phyloP scores from a whole-genome alignment of 108 stramenopile genomes.

The Skeletonema marinoi region DNA sequence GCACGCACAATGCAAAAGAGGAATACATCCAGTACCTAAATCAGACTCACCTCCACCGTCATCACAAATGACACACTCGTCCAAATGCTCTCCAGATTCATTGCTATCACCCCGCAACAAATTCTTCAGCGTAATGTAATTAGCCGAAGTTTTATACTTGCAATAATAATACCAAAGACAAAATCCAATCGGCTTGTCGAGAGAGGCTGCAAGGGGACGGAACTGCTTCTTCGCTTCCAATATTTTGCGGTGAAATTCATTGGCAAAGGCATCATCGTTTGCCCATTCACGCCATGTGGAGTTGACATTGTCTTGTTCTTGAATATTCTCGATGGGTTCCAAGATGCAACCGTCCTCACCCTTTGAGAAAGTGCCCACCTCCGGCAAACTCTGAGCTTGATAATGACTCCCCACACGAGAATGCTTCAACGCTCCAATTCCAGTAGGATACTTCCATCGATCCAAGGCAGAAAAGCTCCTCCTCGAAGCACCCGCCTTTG shows the following conservation, averaged over 20 bases:
- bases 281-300: conserved; percentile 22
- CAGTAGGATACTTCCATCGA: background rate
- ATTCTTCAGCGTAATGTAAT: conserved; percentile 8
- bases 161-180: conserved; percentile 45
- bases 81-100: conserved; percentile 4
- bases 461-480: background rate
- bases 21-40: background rate
- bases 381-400: background rate
- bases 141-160: conserved; percentile 26
- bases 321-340: background rate
- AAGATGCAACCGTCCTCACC: background rate
- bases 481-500: background rate
- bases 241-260: conserved; percentile 22
- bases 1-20: background rate
- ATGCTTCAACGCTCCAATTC: background rate
- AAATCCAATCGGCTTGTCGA: conserved; percentile 29
- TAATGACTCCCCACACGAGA: background rate
- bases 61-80: conserved; percentile 25
- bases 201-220: conserved; percentile 1
- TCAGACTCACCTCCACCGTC: conserved; percentile 27
- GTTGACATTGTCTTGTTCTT: background rate
- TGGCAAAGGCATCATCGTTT: conserved; percentile 8
- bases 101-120: background rate
- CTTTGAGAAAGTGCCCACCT: background rate
- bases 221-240: conserved; percentile 30